Conservation (phyloP, 1,139 yeast species). For the Taphrina communis region DNA sequence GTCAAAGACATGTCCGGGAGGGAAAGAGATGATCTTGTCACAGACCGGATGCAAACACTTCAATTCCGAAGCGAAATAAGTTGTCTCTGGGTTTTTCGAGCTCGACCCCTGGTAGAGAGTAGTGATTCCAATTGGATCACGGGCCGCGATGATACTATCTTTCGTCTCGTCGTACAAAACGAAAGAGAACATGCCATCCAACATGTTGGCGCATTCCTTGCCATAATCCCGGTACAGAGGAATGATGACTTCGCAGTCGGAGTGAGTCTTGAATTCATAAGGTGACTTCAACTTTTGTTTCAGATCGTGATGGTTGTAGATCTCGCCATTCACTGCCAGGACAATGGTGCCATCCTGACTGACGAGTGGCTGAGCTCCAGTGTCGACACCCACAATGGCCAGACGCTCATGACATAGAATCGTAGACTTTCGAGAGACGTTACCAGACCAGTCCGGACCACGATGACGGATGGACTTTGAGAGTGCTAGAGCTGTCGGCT, state of each 20-base stretch:
- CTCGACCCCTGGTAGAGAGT: slow-evolving; percentile 93
- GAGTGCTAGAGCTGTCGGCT: slow-evolving; percentile 83
- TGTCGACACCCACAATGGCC: slow-evolving; percentile 70
- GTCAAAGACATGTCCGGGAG: slow-evolving; percentile 97
- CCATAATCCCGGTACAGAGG: slow-evolving; percentile 88
- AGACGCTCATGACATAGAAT: slow-evolving; percentile 54
- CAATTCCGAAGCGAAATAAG: slow-evolving; percentile 90
- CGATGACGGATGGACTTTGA: slow-evolving; percentile 88
- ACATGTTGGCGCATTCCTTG: slow-evolving; percentile 84
- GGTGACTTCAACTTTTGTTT: slow-evolving; percentile 70
- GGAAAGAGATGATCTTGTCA: slow-evolving; percentile 90
- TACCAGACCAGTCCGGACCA: slow-evolving; percentile 99
- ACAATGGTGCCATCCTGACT: slow-evolving; percentile 74
- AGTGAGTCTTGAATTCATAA: slow-evolving; percentile 80
- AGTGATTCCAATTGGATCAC: slow-evolving; percentile 98
- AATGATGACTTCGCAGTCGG: slow-evolving; percentile 97
- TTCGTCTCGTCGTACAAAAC: slow-evolving; percentile 80
- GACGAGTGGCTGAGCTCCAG: slow-evolving; percentile 97
- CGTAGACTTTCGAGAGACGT: slow-evolving; percentile 75
- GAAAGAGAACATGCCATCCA: slow-evolving; percentile 99
- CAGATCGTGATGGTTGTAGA: slow-evolving; percentile 90
- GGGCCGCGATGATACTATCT: slow-evolving; percentile 92
- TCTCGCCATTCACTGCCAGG: slow-evolving; percentile 94
- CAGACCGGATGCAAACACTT: slow-evolving; percentile 93
- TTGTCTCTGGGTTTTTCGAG: slow-evolving; percentile 70